These are phyloP conservation scores for Globisporangium radiosum DNA, from an alignment of 352 stramenopile genomes.

Conservation along the genomic window DNA sequence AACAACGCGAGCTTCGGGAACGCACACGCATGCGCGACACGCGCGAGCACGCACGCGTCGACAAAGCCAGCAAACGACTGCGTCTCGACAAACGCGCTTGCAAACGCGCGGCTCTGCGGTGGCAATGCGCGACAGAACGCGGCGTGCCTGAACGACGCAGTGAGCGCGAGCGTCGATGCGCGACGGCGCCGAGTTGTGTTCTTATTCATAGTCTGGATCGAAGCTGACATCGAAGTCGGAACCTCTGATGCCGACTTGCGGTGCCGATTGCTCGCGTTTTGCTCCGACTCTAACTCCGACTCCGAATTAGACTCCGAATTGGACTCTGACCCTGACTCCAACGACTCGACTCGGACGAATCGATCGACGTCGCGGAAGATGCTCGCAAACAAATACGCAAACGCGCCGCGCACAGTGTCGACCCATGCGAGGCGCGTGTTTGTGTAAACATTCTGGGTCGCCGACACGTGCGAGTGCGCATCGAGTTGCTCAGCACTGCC, in stretches of 20 bases:
- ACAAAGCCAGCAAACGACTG: slow-evolving; percentile 60
- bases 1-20: slow-evolving; percentile 48
- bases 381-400: slow-evolving; percentile 55
- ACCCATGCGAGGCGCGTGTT: slow-evolving; percentile 54
- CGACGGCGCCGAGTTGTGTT: slow-evolving; percentile 14
- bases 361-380: slow-evolving; percentile 55
- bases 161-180: slow-evolving; percentile 41
- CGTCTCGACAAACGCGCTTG: slow-evolving; percentile 50
- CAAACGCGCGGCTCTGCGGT: slow-evolving; percentile 19
- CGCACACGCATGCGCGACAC: slow-evolving; percentile 21
- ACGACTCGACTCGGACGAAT: slow-evolving; percentile 38
- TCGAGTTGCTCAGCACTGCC: slow-evolving; percentile 6
- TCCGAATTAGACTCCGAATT: no score
- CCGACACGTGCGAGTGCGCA: slow-evolving; percentile 44
- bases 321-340: background rate
- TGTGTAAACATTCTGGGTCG: slow-evolving; percentile 29
- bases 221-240: no score
- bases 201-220: no score
- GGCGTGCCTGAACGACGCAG: slow-evolving; percentile 44
- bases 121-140: slow-evolving; percentile 29
- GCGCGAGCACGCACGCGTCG: slow-evolving; percentile 49
- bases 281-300: background rate
- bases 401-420: slow-evolving; percentile 46
- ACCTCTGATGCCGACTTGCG: background rate
- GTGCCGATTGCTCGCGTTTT: background rate